Conservation (phyloP, 352 stramenopile species). For the Pythium scleroteichum region DNA sequence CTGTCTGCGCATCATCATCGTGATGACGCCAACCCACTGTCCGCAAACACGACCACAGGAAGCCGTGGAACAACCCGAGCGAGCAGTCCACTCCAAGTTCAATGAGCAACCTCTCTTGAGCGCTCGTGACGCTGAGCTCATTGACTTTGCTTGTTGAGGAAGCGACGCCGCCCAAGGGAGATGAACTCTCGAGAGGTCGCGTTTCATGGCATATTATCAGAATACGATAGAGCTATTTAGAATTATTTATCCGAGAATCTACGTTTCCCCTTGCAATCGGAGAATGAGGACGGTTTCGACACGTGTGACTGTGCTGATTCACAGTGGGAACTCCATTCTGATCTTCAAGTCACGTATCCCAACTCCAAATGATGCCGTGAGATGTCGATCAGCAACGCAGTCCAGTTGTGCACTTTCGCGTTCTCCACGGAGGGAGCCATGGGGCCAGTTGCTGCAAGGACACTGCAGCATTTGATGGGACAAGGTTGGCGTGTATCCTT, state of each 20-base stretch:
- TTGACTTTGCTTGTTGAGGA: conserved; percentile 10
- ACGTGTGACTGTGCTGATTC: too few species aligned
- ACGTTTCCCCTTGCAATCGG: not conserved
- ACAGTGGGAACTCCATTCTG: too few species aligned
- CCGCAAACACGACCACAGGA: conserved; percentile 1
- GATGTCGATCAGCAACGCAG: too few species aligned
- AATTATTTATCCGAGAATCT: conserved; percentile 8
- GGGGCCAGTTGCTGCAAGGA: too few species aligned
- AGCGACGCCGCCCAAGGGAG: not conserved
- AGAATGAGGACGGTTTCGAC: too few species aligned
- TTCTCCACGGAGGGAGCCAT: too few species aligned
- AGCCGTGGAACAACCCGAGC: conserved; percentile 11
- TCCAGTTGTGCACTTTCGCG: too few species aligned
- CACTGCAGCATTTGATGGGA: too few species aligned
- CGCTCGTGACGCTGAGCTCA: not conserved
- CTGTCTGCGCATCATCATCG: not conserved
- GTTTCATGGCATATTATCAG: conserved; percentile 5
- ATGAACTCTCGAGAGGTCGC: not conserved
- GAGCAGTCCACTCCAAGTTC: conserved; percentile 1
- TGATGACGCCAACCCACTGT: not conserved
- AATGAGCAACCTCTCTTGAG: not conserved
- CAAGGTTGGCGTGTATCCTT: too few species aligned
- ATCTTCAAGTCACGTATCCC: too few species aligned
- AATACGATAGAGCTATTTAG: conserved; percentile 12
- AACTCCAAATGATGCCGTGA: too few species aligned